phyloP scores from a whole-genome alignment of 2,329 filamentous ascomycete genomes.

The Microcyclospora tardicrescens region DNA sequence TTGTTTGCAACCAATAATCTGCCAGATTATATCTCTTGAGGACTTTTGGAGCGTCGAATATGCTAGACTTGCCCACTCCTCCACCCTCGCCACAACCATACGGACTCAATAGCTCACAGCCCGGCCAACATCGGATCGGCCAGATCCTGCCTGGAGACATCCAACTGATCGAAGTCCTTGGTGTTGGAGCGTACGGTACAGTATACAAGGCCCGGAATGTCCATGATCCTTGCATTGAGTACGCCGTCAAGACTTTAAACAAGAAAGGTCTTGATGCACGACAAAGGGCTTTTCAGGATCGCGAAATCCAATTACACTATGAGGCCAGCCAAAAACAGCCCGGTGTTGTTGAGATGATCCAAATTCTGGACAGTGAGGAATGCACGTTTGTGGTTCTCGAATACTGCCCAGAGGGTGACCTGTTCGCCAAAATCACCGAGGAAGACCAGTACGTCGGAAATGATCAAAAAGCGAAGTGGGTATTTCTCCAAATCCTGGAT shows the following conservation, averaged over 20 bases:
- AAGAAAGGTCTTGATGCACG: conserved; percentile 82
- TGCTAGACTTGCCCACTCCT: conserved; percentile 34
- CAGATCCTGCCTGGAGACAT: conserved; percentile 70
- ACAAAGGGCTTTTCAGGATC: conserved; percentile 79
- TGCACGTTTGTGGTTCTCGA: conserved; percentile 95
- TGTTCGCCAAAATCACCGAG: conserved; percentile 97
- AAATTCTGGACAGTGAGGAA: conserved; percentile 82
- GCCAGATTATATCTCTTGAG: too few species aligned
- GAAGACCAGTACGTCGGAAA: conserved; percentile 85
- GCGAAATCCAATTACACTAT: conserved; percentile 87
- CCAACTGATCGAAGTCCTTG: conserved; percentile 72
- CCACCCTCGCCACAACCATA: conserved; percentile 32
- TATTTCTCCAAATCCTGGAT: conserved; percentile 91
- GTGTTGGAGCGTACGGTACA: conserved; percentile 90
- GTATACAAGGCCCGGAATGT: conserved; percentile 77
- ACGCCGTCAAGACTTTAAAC: conserved; percentile 94
- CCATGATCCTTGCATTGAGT: conserved; percentile 34
- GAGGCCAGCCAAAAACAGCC: conserved; percentile 66
- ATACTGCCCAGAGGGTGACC: conserved; percentile 90
- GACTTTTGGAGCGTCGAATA: conserved; percentile 10
- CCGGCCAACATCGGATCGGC: conserved; percentile 75
- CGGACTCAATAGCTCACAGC: conserved; percentile 19
- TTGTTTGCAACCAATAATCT: too few species aligned
- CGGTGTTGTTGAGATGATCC: conserved; percentile 86
- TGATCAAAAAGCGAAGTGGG: conserved; percentile 71